Conservation (phyloP, 1,139 yeast genomes). For the Kurtzmaniella natalensis region DNA sequence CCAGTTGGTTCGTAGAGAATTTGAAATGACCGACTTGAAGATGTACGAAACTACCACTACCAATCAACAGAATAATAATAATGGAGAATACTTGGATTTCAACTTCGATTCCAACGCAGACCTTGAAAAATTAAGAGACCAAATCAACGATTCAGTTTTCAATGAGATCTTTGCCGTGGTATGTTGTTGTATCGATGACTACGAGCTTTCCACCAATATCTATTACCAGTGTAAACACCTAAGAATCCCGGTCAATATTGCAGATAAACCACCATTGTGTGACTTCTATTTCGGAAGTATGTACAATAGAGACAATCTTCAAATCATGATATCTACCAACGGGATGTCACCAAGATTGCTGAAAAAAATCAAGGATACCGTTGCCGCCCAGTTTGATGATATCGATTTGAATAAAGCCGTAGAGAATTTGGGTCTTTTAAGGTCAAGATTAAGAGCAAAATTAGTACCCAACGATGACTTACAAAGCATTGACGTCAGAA, state of each 20-base stretch:
- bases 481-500: conserved; percentile 53
- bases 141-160: conserved; percentile 29
- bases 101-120: conserved; percentile 16
- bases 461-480: conserved; percentile 44
- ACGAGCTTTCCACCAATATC: conserved; percentile 52
- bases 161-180: conserved; percentile 56
- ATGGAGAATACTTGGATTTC: conserved; percentile 2
- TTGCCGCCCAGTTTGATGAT: conserved; percentile 42
- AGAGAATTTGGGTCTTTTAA: conserved; percentile 55
- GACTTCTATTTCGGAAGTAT: conserved; percentile 85
- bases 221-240: conserved; percentile 54
- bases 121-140: conserved; percentile 19
- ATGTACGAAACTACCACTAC: conserved; percentile 38
- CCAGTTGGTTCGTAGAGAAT: conserved; percentile 37
- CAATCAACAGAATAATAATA: conserved; percentile 5
- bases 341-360: conserved; percentile 81
- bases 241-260: conserved; percentile 71
- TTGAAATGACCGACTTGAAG: conserved; percentile 40
- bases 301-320: conserved; percentile 72
- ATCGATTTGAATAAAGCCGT: conserved; percentile 54
- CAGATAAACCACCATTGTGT: conserved; percentile 79
- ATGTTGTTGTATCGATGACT: conserved; percentile 74
- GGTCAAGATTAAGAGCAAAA: conserved; percentile 47
- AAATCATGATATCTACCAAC: conserved; percentile 79
- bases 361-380: conserved; percentile 56